Conservation (phyloP, 192 early-diverging fungal species). For the Chytriomyces sp. region DNA sequence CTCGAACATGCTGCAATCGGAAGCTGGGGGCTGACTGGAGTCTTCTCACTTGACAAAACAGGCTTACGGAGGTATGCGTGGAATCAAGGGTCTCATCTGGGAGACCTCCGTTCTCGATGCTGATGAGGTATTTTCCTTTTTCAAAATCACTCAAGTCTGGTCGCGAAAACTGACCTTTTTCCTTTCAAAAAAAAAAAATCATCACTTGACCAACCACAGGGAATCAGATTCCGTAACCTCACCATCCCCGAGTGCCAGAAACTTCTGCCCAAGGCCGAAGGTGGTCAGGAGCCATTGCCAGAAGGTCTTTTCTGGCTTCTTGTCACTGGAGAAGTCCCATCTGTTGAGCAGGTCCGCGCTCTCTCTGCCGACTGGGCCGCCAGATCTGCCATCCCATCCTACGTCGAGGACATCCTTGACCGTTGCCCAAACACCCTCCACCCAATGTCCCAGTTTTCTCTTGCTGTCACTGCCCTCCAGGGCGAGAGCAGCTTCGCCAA, state of each 20-base stretch:
- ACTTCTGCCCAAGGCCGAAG: conserved; percentile 84
- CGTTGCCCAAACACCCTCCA: conserved; percentile 98
- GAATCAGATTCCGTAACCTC: conserved; percentile 96
- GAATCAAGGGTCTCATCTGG: conserved; percentile 98
- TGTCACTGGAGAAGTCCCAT: conserved; percentile 96
- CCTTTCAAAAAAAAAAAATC: neutral
- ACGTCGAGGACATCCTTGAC: conserved; percentile 97
- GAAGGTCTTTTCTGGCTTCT: conserved; percentile 99
- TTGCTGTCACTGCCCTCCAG: conserved; percentile 97
- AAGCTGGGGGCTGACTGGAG: too few relatives aligned
- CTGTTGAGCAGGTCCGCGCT: conserved; percentile 84
- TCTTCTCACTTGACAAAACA: conserved; percentile 1
- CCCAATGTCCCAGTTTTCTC: conserved; percentile 98
- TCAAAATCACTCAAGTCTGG: neutral
- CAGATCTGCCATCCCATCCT: conserved; percentile 86
- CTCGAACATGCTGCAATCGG: neutral
- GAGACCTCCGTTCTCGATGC: conserved; percentile 97
- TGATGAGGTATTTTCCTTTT: conserved; percentile 69
- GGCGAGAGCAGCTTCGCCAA: conserved; percentile 96
- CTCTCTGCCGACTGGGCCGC: conserved; percentile 97
- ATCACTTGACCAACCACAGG: conserved; percentile 46
- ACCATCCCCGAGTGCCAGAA: conserved; percentile 97
- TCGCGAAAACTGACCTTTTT: neutral
- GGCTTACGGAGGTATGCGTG: conserved; percentile 97
- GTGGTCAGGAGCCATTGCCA: conserved; percentile 92